Evolutionary conservation across 2,329 filamentous ascomycete species (phyloP), one percentile per base, ranked within the genome.

Genomic region (Neonectria hederae): DNA sequence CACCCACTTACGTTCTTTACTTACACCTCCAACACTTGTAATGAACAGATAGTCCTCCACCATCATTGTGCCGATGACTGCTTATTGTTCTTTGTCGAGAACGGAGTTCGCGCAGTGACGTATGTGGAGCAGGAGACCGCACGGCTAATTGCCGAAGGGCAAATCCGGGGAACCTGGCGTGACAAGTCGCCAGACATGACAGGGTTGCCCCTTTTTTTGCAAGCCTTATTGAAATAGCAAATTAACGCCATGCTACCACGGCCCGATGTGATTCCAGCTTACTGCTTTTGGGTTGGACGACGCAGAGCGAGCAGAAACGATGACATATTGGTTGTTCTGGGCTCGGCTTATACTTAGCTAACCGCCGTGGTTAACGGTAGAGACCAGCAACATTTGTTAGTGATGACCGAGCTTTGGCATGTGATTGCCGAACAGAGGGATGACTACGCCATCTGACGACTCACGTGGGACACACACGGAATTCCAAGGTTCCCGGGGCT

Each of bases 341-440:
- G 11, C 32, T 46, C 24, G 49, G 38, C 43, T 35, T 19, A 19
- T n/a, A 11, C 28, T 38, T 46, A 11, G 26, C 40, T 8, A 59
- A 40, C 43, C 24, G 40, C 35, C 28, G 35, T 46, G n/a, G 24
- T 26, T 49, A 22, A 35, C 19, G 4, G 35, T 17, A 21, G 5
- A 21, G 32, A 10, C 13, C 30, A 24, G 38, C 38, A 42, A n/a
- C 30, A 26, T 26, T 42, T 32, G 30, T 5, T 13, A 32, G 22
- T 19, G 30, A 21, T 53, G 62, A 35, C 69, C 67, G 64, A 68
- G 48, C 49, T 65, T 71, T 72, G 32, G 66, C 71, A 73, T 73
- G 71, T 73, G 71, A 73, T 62, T 71, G 64, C 58, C 65, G 65
- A 66, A 38, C 19, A 42, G 59, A 54, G 57, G 67, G 59, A 61